A percentile compares a stretch with the other conserved stretches of the same genome.
phyloP scores from a whole-genome alignment of 2,329 filamentous ascomycete genomes.

The Arthroderma sp. region DNA sequence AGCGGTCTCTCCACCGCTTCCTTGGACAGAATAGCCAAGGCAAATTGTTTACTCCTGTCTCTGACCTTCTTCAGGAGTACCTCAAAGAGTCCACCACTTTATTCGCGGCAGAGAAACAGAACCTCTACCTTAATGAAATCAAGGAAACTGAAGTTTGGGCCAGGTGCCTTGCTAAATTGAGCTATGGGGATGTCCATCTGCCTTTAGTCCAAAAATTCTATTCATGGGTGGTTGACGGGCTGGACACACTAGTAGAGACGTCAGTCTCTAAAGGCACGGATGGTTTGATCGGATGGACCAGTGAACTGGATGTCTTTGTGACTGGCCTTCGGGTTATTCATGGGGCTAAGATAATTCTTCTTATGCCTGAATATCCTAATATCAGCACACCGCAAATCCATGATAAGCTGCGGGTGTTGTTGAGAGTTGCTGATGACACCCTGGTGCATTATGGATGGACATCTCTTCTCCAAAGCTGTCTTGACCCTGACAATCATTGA shows the following conservation, averaged over 20 bases:
- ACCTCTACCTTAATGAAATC: constrained; percentile 78
- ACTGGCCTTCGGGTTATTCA: constrained; percentile 28
- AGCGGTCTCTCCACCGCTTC: constrained; percentile 27
- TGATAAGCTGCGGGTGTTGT: constrained; percentile 16
- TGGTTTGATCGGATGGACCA: constrained; percentile 59
- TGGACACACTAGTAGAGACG: constrained; percentile 16
- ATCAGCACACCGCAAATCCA: constrained; percentile 11
- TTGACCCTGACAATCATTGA: constrained; percentile 6
- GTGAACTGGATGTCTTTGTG: constrained; percentile 52
- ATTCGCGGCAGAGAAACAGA: constrained; percentile 84
- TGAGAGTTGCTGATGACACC: constrained; percentile 3
- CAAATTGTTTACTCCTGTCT: constrained; percentile 15
- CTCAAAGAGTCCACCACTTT: constrained; percentile 37
- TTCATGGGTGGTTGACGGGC: constrained; percentile 22
- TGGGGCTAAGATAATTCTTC: constrained; percentile 23
- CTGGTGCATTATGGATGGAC: constrained; percentile 5
- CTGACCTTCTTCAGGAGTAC: constrained; percentile 20
- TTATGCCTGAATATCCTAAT: constrained; percentile 10
- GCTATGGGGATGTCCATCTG: constrained; percentile 13
- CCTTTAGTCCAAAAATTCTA: constrained; percentile 13
- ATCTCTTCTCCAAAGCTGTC: constrained; percentile 14
- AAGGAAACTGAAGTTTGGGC: constrained; percentile 61
- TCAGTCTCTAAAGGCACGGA: constrained; percentile 34
- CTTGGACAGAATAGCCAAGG: constrained; percentile 17
- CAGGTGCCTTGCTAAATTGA: constrained; percentile 31